Conservation (phyloP, 805 yeast genomes). For the Kodamaea kakaduensis region DNA sequence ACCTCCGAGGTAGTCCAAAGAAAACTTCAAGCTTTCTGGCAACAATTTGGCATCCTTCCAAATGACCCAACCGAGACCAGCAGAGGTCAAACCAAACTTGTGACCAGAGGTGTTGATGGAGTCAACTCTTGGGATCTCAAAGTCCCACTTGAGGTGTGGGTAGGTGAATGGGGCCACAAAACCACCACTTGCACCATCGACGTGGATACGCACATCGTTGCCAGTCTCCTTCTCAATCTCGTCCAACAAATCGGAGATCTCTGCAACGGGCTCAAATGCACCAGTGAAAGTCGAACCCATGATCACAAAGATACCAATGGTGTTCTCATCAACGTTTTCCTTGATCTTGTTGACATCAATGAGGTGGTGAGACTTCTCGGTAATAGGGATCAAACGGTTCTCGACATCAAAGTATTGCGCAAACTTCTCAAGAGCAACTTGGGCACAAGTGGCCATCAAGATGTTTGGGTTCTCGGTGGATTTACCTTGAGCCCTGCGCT, state of each 20-base stretch:
- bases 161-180: conserved; percentile 80
- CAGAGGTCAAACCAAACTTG: conserved; percentile 86
- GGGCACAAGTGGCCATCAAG: conserved; percentile 89
- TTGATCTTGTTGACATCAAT: conserved; percentile 59
- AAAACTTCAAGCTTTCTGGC: conserved; percentile 71
- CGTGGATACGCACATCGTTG: conserved; percentile 72
- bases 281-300: conserved; percentile 93
- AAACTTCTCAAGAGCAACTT: conserved; percentile 90
- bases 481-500: conserved; percentile 55
- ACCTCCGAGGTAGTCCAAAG: conserved; percentile 82
- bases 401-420: conserved; percentile 94
- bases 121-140: conserved; percentile 68
- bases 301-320: conserved; percentile 86
- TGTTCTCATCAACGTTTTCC: conserved; percentile 78
- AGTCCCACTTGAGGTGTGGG: conserved; percentile 83
- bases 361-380: conserved; percentile 55
- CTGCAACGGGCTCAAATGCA: conserved; percentile 74
- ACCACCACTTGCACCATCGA: conserved; percentile 92
- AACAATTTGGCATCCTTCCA: conserved; percentile 66
- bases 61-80: conserved; percentile 90
- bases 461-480: conserved; percentile 70
- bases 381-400: conserved; percentile 67
- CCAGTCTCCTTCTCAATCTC: conserved; percentile 67
- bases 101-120: conserved; percentile 91
- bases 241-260: conserved; percentile 61